Conservation (phyloP, 108 stramenopile species). For the Cyclotella atomus region DNA sequence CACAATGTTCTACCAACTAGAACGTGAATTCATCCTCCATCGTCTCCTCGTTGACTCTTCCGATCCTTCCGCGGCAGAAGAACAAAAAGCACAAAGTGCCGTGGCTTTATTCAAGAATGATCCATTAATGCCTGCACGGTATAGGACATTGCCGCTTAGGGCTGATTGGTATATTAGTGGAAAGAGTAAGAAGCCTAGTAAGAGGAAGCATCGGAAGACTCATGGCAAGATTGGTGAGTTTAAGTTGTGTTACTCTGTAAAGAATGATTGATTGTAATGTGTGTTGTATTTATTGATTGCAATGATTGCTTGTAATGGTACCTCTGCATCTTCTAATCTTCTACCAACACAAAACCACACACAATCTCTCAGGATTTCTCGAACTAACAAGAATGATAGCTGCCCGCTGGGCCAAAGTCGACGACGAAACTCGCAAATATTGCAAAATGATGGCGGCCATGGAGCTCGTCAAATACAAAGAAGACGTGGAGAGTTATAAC, state of each 20-base stretch:
- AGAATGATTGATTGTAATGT: too few relatives aligned
- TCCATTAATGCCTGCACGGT: constrained; percentile 49
- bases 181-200: constrained; percentile 40
- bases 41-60: constrained; percentile 20
- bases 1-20: constrained; percentile 53
- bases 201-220: constrained; percentile 70
- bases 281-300: too few relatives aligned
- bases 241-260: too few relatives aligned
- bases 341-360: too few relatives aligned
- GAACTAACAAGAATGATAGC: constrained; percentile 75
- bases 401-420: constrained; percentile 55
- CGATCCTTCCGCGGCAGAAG: background rate
- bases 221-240: constrained; percentile 84
- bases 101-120: constrained; percentile 37
- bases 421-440: constrained; percentile 43
- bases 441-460: constrained; percentile 52
- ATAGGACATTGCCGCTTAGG: constrained; percentile 39
- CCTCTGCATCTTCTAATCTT: too few relatives aligned
- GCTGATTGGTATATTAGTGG: constrained; percentile 52
- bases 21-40: constrained; percentile 47
- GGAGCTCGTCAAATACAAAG: constrained; percentile 51
- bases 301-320: too few relatives aligned
- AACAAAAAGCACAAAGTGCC: background rate
- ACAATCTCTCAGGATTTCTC: too few relatives aligned
- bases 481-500: constrained; percentile 47